Conservation (phyloP, 2,329 filamentous ascomycete genomes). For the Hyphodiscus sp. region DNA sequence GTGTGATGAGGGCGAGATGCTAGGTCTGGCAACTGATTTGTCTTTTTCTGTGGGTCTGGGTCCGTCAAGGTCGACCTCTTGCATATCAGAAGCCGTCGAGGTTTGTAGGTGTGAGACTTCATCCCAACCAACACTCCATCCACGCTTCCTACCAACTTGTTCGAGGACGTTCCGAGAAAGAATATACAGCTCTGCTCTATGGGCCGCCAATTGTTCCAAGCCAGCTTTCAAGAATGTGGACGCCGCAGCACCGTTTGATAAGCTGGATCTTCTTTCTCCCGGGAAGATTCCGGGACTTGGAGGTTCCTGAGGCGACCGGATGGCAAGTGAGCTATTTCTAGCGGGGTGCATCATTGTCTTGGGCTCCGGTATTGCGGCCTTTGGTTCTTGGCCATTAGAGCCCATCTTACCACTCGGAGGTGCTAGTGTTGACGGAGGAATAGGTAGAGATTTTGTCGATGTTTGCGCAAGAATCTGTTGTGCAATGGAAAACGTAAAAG, state of each 20-base stretch:
- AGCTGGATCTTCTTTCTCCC: conserved; percentile 35
- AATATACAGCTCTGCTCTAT: conserved; percentile 74
- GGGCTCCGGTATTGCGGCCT: conserved; percentile 56
- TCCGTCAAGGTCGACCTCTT: conserved; percentile 49
- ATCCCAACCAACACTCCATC: conserved; percentile 74
- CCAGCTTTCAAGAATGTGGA: conserved; percentile 54
- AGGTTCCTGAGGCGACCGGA: conserved; percentile 35
- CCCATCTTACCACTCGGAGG: conserved; percentile 21
- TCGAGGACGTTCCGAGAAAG: conserved; percentile 76
- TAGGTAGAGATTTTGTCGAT: conserved; percentile 59
- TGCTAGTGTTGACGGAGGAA: conserved; percentile 52
- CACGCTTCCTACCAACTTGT: conserved; percentile 60
- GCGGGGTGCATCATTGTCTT: conserved; percentile 67
- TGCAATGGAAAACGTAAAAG: conserved; percentile 70
- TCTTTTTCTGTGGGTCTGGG: conserved; percentile 5
- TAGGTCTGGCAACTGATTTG: background rate
- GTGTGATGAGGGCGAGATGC: conserved; percentile 22
- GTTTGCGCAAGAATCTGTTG: conserved; percentile 74
- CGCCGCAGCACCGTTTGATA: conserved; percentile 34
- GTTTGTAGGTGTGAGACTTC: conserved; percentile 43
- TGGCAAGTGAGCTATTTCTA: conserved; percentile 53
- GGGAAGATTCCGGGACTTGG: conserved; percentile 51
- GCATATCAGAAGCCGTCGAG: conserved; percentile 37
- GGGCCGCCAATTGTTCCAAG: conserved; percentile 74
- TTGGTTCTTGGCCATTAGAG: conserved; percentile 48